A percentile compares a stretch with the other conserved stretches of the same genome.
These are phyloP conservation scores for Cryphonectria parasitica DNA, from an alignment of 2,329 filamentous ascomycete genomes.

Conservation along the genomic window DNA sequence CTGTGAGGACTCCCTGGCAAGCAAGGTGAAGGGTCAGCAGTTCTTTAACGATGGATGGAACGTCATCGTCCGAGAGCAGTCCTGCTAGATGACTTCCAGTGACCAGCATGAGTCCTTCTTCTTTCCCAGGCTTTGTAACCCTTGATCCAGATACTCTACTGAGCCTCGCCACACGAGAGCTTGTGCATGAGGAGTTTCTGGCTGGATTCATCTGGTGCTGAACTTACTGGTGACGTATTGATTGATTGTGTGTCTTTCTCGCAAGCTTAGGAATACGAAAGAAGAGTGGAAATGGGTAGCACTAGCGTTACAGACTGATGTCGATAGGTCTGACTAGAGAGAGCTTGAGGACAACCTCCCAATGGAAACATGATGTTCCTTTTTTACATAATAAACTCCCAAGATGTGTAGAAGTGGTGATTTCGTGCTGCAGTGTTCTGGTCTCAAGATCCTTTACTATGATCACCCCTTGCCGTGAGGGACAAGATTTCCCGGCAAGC, in stretches of 20 bases:
- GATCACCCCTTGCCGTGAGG: neutral
- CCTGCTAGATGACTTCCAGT: neutral
- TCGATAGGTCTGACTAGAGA: neutral
- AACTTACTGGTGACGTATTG: neutral
- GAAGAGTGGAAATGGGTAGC: neutral
- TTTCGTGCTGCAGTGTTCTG: neutral
- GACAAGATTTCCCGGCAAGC: neutral
- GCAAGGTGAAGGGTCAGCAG: conserved; percentile 7
- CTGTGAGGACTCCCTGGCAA: neutral
- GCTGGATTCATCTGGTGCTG: neutral
- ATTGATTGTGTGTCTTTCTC: neutral
- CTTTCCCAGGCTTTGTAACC: neutral
- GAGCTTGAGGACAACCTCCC: neutral
- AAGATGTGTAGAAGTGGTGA: neutral
- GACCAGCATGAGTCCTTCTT: neutral
- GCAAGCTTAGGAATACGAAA: neutral
- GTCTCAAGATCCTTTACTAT: neutral
- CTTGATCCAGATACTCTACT: neutral
- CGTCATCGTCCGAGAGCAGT: conserved; percentile 4
- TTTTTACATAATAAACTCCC: neutral
- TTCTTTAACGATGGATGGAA: conserved; percentile 17
- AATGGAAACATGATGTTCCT: neutral
- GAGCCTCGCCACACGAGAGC: neutral
- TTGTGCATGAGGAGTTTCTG: neutral
- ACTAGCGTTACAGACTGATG: neutral